These are phyloP conservation scores for Smallanthus sonchifolius DNA, from an alignment of 129 eudicot genomes.

Conservation along the genomic window DNA sequence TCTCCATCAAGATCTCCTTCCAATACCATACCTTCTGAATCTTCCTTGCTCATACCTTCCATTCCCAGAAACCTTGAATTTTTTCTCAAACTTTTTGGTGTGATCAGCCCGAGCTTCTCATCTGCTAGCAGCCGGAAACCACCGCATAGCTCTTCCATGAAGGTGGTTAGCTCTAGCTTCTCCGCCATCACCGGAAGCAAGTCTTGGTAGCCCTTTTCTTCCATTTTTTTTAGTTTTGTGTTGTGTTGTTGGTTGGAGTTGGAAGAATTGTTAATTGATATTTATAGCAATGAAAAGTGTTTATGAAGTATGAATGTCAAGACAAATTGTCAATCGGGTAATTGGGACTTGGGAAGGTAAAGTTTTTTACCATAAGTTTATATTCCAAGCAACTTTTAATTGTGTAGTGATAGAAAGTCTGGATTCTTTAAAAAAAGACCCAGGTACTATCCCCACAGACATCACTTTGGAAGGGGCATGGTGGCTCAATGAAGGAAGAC, in stretches of 20 bases:
- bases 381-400: too few species aligned
- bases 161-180: constrained; percentile 63
- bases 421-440: too few species aligned
- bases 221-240: constrained; percentile 25
- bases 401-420: too few species aligned
- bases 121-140: constrained; percentile 80
- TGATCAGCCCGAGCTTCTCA: constrained; percentile 50
- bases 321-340: constrained; percentile 19
- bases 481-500: too few species aligned
- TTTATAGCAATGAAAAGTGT: constrained; percentile 18
- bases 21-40: constrained; percentile 64
- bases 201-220: constrained; percentile 50
- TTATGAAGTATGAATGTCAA: background rate
- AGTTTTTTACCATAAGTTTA: constrained; percentile 1
- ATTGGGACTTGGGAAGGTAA: constrained; percentile 6
- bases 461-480: too few species aligned
- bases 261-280: background rate
- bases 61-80: constrained; percentile 61
- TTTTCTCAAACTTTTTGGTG: constrained; percentile 57
- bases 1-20: constrained; percentile 86
- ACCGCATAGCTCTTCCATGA: constrained; percentile 67
- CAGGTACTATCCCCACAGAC: too few species aligned
- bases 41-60: constrained; percentile 71
- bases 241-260: background rate
- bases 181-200: constrained; percentile 89